A percentile compares a stretch with the other conserved stretches of the same genome.
phyloP scores from a whole-genome alignment of 805 yeast species.

The Brettanomyces custersianus region DNA sequence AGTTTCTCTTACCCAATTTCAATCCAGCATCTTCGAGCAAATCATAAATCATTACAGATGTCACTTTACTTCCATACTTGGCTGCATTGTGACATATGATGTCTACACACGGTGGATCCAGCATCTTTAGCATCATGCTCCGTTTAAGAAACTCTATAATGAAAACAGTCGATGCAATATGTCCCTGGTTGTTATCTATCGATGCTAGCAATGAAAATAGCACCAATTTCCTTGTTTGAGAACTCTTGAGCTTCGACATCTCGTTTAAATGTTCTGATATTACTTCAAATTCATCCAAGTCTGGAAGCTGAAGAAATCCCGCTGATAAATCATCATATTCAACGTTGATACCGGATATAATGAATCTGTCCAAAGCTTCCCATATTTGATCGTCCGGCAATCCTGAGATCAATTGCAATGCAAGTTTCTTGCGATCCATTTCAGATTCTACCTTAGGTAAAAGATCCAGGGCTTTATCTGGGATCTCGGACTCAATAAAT shows the following conservation, averaged over 20 bases:
- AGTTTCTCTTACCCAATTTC: conserved; percentile 9
- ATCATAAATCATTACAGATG: conserved; percentile 9
- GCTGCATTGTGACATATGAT: conserved; percentile 13
- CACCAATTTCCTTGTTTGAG: conserved; percentile 7
- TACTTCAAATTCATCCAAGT: conserved; percentile 6
- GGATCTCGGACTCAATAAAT: conserved; percentile 6
- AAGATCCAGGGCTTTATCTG: conserved; percentile 7
- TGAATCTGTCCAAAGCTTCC: not conserved
- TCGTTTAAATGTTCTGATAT: conserved; percentile 3
- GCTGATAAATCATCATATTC: conserved; percentile 6
- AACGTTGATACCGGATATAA: too few relatives aligned
- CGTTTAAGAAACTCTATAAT: conserved; percentile 7
- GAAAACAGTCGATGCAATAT: conserved; percentile 11
- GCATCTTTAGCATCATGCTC: not conserved
- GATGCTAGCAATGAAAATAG: conserved; percentile 14
- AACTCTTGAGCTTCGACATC: conserved; percentile 1
- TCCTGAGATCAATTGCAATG: conserved; percentile 5
- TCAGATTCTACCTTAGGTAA: conserved; percentile 5
- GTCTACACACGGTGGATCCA: conserved; percentile 10
- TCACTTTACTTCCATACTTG: conserved; percentile 13
- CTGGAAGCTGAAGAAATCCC: conserved; percentile 4
- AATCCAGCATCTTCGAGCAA: conserved; percentile 6
- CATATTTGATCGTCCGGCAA: conserved; percentile 4
- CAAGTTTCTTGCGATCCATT: conserved; percentile 2
- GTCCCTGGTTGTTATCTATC: conserved; percentile 10